phyloP scores from a whole-genome alignment of 768 basidiomycete species.

The Mycena vulgaris region DNA sequence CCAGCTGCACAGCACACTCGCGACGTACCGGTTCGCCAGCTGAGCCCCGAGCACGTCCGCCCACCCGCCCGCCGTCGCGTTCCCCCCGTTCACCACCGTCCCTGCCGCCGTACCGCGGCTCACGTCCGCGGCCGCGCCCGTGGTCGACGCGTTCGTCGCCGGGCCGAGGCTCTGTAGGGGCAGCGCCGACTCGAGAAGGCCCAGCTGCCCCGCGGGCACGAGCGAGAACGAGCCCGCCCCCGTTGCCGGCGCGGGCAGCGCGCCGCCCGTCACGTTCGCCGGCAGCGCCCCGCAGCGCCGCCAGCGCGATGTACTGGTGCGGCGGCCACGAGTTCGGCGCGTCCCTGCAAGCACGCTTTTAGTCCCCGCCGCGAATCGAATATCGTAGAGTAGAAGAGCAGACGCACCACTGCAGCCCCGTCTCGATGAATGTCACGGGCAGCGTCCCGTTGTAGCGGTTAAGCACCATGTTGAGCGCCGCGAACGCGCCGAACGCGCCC shows the following conservation, averaged over 20 bases:
- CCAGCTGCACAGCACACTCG: constrained; percentile 93
- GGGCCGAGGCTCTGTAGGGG: constrained; percentile 74
- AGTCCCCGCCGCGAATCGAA: too few species aligned
- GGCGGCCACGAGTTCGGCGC: constrained; percentile 93
- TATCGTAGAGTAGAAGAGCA: not conserved
- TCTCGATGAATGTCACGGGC: constrained; percentile 83
- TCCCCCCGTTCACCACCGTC: constrained; percentile 80
- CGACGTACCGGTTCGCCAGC: constrained; percentile 88
- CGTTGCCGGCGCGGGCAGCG: constrained; percentile 65
- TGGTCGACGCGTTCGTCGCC: constrained; percentile 63
- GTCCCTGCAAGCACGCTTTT: constrained; percentile 65
- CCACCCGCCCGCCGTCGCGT: constrained; percentile 78
- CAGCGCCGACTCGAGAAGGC: constrained; percentile 76
- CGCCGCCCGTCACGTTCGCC: constrained; percentile 72
- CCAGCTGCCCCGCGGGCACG: constrained; percentile 87
- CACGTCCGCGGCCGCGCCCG: constrained; percentile 73
- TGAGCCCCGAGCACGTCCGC: constrained; percentile 72
- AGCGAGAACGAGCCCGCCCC: constrained; percentile 76
- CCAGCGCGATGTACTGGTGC: constrained; percentile 85
- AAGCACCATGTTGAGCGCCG: constrained; percentile 82
- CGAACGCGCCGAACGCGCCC: constrained; percentile 81
- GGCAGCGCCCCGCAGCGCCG: constrained; percentile 85
- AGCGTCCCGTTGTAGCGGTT: constrained; percentile 91
- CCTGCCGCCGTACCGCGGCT: constrained; percentile 57
- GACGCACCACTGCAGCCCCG: constrained; percentile 85